Evolutionary conservation across 176 grass and related monocot genomes (phyloP), one percentile per base, ranked within the genome.

Genomic region (Typha latifolia): DNA sequence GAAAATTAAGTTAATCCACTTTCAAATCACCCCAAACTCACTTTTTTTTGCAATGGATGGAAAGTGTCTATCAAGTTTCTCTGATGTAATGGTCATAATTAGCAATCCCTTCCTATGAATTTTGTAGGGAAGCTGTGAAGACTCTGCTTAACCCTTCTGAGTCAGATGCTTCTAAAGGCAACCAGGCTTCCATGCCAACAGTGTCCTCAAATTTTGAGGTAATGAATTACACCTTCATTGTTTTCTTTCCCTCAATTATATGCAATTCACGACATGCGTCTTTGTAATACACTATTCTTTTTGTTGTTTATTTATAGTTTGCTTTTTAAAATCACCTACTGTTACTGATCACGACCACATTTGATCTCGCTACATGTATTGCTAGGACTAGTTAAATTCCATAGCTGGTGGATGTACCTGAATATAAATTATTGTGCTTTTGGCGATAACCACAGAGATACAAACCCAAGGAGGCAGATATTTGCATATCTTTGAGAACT

Each of bases 161-260:
- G 71, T 84, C 80, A 77, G 92, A 96, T 74, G 77, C 77, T 55
- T 66, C 84, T 22, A 91, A 76, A 84, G 91, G 32, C 77, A 88
- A 23, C 53, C 64, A 12, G 12, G 71, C 80, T 69, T 82, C 88
- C 72, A 84, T 72, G 77, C 80, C 86, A 81, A 84, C 85, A 24
- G 61, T 96, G 48, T 96, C 92, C 21, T 96, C 92, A 34, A 96
- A 96, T 68, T 96, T 96, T 32, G 88, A 91, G 92, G 92, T 80
- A 77, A 49, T 37, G 70, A 20, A 4, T 72, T 51, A 49, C 62
- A 6, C 77, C 43, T 79, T 68, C 70, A 63, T n/a, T 23, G 14
- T 49, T 9, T 37, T 67, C 16, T 61, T 7, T 80, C 26, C 6
- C 19, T 57, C 8, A 16, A 53, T 53, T n/a, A 8, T 57, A 5